Evolutionary conservation across 768 basidiomycete species (phyloP), one percentile per base, ranked within the genome.

Genomic region (Arthromyces matolae): DNA sequence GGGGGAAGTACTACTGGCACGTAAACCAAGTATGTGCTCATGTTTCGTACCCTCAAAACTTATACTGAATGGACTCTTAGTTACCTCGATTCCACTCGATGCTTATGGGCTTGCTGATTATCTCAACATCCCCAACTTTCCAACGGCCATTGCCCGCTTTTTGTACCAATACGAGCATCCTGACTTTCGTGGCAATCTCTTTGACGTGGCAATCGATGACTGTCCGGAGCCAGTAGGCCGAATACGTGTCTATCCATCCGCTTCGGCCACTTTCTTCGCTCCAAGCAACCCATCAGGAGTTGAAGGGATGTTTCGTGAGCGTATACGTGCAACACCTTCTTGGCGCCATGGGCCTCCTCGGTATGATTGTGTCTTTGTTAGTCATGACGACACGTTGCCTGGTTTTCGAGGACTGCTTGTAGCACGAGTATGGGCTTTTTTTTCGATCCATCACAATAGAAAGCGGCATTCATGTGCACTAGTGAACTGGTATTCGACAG

Each of bases 401-500:
- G 45, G 45, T 0, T 46, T 39, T 34, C n/a, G 37, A 13, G 60
- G 66, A 0, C 38, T 68, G 8, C 39, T 54, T 6, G 57, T 58
- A n/a, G 66, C 49, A 0, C 44, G 59, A 6, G 55, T 65, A 12
- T 41, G 8, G 1, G 14, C 56, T 1, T 57, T 66, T n/a, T 59
- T 65, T 19, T 34, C 49, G 1, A 60, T 68, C 44, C 53, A 25
- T 6, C 44, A 57, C 40, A 39, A 44, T 3, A 34, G 37, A 6
- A 28, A 20, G 14, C 37, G 18, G 1, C 64, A 62, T 39, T 58
- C 58, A 6, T 67, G 60, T 38, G 58, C 59, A 1, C 47, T 68
- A 1, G 56, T 66, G 2, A 42, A 51, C 4, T 66, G 61, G 65
- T 64, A 57, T 20, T 25, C 29, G 1, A n/a, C 25, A 5, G 22